These are phyloP conservation scores for Bipolaris gigantea DNA, from an alignment of 2,329 filamentous ascomycete genomes.

Conservation along the genomic window DNA sequence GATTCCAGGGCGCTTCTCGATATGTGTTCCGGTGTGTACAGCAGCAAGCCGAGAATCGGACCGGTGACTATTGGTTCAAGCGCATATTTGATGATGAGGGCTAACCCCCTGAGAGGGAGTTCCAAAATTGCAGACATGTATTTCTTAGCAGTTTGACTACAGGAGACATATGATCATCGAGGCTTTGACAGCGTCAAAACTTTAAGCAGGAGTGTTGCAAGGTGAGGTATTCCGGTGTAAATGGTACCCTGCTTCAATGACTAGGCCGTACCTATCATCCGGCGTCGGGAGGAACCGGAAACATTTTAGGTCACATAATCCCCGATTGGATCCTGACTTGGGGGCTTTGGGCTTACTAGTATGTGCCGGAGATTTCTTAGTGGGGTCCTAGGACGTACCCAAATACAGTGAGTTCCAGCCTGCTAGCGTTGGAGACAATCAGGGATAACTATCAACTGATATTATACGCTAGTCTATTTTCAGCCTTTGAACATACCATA, in stretches of 20 bases:
- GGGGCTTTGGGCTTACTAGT: too few relatives aligned
- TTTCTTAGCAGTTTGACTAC: neutral
- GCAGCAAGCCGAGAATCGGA: slow-evolving; percentile 1
- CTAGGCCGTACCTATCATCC: neutral
- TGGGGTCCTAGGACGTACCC: too few relatives aligned
- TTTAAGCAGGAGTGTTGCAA: neutral
- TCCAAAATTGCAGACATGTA: neutral
- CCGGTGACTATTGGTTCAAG: slow-evolving; percentile 5
- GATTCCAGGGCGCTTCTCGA: neutral
- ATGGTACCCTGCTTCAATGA: neutral
- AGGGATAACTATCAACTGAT: too few relatives aligned
- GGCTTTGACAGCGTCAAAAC: neutral
- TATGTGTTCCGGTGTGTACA: neutral
- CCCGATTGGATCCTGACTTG: neutral
- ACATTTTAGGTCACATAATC: too few relatives aligned
- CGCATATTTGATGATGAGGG: neutral
- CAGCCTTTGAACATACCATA: too few relatives aligned
- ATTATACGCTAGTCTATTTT: too few relatives aligned
- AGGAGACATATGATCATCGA: neutral
- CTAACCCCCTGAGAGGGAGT: neutral
- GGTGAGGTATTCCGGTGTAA: neutral
- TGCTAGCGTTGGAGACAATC: too few relatives aligned
- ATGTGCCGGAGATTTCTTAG: too few relatives aligned
- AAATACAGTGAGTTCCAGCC: too few relatives aligned
- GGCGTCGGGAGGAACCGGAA: neutral